Evolutionary conservation across 805 yeast species (phyloP).

Genomic region (Candida pseudoglaebosa): DNA sequence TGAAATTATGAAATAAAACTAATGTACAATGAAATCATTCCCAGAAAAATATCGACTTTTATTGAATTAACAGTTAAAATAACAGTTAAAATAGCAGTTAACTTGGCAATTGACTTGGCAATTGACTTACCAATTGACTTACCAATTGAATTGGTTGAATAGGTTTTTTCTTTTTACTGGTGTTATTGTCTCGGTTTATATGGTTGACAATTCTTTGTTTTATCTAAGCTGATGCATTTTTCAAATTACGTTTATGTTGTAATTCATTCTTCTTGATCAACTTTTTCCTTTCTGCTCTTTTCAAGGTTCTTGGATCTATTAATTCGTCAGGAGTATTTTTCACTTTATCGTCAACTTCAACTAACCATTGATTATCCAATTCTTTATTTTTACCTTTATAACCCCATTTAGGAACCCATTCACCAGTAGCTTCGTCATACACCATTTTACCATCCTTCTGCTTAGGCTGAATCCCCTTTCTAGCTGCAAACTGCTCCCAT

Average conservation of each 20-base stretch:
- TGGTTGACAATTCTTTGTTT: no score
- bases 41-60: neutral
- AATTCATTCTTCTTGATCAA: constrained; percentile 78
- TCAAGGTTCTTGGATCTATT: constrained; percentile 81
- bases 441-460: constrained; percentile 86
- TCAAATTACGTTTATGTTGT: constrained; percentile 80
- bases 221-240: constrained; percentile 21
- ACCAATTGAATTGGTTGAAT: no score
- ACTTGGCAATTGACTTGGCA: no score
- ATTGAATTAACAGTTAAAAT: no score
- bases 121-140: no score
- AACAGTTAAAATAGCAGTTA: no score
- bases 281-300: constrained; percentile 78
- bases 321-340: constrained; percentile 52
- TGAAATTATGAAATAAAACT: neutral
- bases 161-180: no score
- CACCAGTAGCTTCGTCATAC: constrained; percentile 82
- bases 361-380: constrained; percentile 89
- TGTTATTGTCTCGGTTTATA: no score
- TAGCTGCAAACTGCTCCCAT: constrained; percentile 96
- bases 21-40: neutral
- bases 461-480: constrained; percentile 90
- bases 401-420: constrained; percentile 99
- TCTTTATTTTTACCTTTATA: constrained; percentile 89
- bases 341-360: constrained; percentile 80